Evolutionary conservation across 306 rosid genomes (phyloP).

Genomic region (Vigna nakashimae): DNA sequence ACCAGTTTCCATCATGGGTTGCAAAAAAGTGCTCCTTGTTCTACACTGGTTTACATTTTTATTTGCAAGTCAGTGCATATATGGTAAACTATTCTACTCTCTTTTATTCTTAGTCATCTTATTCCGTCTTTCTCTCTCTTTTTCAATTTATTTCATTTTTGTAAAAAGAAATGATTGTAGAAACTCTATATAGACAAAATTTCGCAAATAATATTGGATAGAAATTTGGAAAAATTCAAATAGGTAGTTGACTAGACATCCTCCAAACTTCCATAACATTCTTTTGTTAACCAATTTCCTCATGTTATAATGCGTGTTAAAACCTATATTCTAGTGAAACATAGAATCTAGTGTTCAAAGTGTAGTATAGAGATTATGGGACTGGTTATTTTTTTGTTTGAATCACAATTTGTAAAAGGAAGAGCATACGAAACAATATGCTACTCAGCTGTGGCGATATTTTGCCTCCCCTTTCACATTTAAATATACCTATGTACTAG

Average conservation of each 20-base stretch:
- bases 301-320: constrained; percentile 25
- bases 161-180: background rate
- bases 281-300: background rate
- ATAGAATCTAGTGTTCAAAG: background rate
- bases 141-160: background rate
- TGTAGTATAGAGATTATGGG: background rate
- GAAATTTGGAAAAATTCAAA: background rate
- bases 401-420: background rate
- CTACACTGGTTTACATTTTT: background rate
- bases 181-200: background rate
- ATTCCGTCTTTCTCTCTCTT: background rate
- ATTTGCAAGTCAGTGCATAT: constrained; percentile 15
- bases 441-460: background rate
- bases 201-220: background rate
- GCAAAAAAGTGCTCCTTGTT: background rate
- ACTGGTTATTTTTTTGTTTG: background rate
- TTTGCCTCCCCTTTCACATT: constrained; percentile 2
- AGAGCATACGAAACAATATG: background rate
- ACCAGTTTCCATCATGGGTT: background rate
- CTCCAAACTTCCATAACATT: background rate
- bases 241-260: constrained; percentile 6
- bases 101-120: too few relatives aligned
- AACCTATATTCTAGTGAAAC: constrained; percentile 1
- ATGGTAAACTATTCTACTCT: too few relatives aligned
- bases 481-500: background rate